Percentiles rank a stretch among this genome's conserved stretches.
Conservation (phyloP, 2,329 filamentous ascomycete genomes). For the Beauveria rudraprayagi region DNA sequence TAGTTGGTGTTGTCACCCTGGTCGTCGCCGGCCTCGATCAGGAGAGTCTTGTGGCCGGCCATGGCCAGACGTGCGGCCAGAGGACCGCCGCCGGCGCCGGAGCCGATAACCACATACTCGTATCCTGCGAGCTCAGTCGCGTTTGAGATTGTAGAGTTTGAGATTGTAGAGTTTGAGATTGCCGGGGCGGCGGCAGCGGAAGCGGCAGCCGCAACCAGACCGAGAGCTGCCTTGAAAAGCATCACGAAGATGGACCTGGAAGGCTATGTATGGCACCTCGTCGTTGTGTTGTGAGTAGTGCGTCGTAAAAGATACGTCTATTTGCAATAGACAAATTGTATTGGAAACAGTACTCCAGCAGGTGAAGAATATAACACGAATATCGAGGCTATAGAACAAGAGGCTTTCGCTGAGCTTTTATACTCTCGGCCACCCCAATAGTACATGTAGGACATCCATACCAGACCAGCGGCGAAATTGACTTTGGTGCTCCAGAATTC, state of each 20-base stretch:
- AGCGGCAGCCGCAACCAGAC: constrained; percentile 15
- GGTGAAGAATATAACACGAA: neutral
- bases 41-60: constrained; percentile 50
- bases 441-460: neutral
- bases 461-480: neutral
- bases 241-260: neutral
- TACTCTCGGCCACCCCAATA: neutral
- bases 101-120: constrained; percentile 56
- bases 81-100: constrained; percentile 50
- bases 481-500: neutral
- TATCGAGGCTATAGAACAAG: neutral
- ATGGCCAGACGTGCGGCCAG: constrained; percentile 51
- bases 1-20: constrained; percentile 40
- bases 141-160: constrained; percentile 18
- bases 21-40: constrained; percentile 54
- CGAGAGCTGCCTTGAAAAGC: constrained; percentile 8
- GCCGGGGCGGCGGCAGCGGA: constrained; percentile 13
- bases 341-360: neutral
- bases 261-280: neutral
- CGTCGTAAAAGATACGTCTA: neutral
- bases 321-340: neutral
- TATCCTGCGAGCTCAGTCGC: constrained; percentile 31
- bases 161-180: constrained; percentile 15
- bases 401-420: neutral
- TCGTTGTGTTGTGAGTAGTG: neutral